Evolutionary conservation across 2,329 filamentous ascomycete species (phyloP), one percentile per base, ranked within the genome.

Genomic region (Monosporascus sp.): DNA sequence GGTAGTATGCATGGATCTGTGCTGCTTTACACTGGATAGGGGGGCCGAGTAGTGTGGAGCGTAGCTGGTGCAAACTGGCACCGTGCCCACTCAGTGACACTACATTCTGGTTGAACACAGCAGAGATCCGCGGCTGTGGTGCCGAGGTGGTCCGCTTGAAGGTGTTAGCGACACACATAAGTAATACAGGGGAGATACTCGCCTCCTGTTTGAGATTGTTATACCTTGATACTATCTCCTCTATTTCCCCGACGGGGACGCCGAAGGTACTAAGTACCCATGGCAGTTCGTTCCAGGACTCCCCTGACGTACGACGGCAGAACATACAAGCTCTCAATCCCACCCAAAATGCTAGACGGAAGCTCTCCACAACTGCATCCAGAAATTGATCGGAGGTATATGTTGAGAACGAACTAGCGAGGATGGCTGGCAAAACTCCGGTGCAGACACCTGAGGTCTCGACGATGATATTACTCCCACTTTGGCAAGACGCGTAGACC

Each of bases 1-100:
- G 51, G 45, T 52, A 52, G 37, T 44, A 52, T 41, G 45, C 51
- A n/a, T 52, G 51, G 4, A 52, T 45, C 20, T 52, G 51, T 44
- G 51, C 51, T 16, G 37, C 8, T 26, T 40, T 38, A 27, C 45
- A 48, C 43, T 52, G 45, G 20, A 52, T 26, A 16, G 37, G 41
- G 20, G 45, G 37, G 1, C 35, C 24, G 24, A 52, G 40, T 17
- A 41, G 27, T 37, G 27, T 43, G 6, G 51, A 48, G 19, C 35
- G 40, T 46, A 52, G 48, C 16, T 52, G 37, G 14, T 48, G 37
- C 22, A 52, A 47, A 24, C 31, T 44, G 26, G 22, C 24, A 22
- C 19, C 51, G 4, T 45, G 26, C 22, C 45, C 45, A 40, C 37
- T 52, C 11, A 52, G 7, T 8, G 51, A 48, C 35, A 52, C 27